phyloP scores from a whole-genome alignment of 805 yeast genomes.

The Yamadazyma ubonensis region DNA sequence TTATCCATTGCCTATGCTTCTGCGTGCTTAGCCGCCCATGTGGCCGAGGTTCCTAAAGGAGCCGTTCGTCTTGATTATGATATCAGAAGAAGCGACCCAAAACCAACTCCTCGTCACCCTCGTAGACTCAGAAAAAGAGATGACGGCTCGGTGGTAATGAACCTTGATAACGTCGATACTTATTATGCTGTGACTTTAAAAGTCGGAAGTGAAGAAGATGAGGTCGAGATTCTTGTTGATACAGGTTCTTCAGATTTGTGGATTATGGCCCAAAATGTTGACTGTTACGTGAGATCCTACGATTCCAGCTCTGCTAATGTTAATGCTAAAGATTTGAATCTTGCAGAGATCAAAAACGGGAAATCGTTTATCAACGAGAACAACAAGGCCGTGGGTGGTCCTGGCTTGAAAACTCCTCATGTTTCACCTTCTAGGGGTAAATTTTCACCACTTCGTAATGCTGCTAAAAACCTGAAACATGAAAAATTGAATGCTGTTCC shows the following conservation, averaged over 20 bases:
- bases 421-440: no score
- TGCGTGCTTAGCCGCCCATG: no score
- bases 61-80: conserved; percentile 11
- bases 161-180: conserved; percentile 22
- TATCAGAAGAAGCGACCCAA: conserved; percentile 9
- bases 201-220: conserved; percentile 30
- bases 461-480: no score
- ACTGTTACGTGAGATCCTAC: conserved; percentile 16
- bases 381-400: not conserved
- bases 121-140: conserved; percentile 9
- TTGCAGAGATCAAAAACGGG: not conserved
- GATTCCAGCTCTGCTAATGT: not conserved
- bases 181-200: conserved; percentile 27
- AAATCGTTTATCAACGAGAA: not conserved
- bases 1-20: no score
- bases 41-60: no score
- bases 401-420: not conserved
- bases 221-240: conserved; percentile 34
- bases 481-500: no score
- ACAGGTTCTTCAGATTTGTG: conserved; percentile 46
- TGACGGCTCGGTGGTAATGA: conserved; percentile 13
- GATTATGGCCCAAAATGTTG: conserved; percentile 35
- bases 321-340: not conserved
- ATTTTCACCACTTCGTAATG: no score
- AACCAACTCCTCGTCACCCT: not conserved